Evolutionary conservation across 148 eudicot species (phyloP), one percentile per base, ranked within the genome.

Genomic region (Diospyros kaki): DNA sequence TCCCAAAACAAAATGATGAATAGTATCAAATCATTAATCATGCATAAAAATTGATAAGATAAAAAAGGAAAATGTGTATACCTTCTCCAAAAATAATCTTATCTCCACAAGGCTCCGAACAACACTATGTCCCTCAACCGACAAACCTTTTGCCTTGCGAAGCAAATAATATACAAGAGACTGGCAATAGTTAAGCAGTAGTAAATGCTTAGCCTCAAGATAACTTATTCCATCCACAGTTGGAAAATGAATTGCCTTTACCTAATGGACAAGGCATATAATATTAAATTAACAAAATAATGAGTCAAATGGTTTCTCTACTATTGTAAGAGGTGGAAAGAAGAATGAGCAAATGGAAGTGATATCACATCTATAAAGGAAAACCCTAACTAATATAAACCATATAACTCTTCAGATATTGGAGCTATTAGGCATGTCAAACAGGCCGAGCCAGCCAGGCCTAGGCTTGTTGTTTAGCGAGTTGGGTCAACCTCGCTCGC

Each of bases 161-260:
- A 94, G 90, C 64, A 91, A 82, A 87, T 91, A 92, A 81, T 91
- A 94, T 75, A 94, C 95, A 73, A 94, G 89, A n/a, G 95, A 90
- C 80, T 94, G 97, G 73, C 98, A 94, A 78, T 94, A 94, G 82
- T 84, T 92, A 68, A 92, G 83, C 66, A 94, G 97, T 55, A 94
- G 87, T 73, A 94, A 81, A 82, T 94, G 90, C 76, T 94, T 94
- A 8, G 95, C 92, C 86, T 94, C 98, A 14, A 94, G 97, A 83
- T 94, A 94, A 80, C 91, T 90, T 74, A 94, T 82, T 55, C 98
- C 97, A 76, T 89, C 96, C 55, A 83, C 84, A 43, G 98, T 91
- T 43, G 88, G 88, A 60, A 81, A 90, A 72, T 83, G 81, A 64
- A 85, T 81, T 52, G 85, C 93, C 80, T 90, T 94, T 70, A 94